phyloP scores from a whole-genome alignment of 2,329 filamentous ascomycete genomes.

The Talaromyces piceae region DNA sequence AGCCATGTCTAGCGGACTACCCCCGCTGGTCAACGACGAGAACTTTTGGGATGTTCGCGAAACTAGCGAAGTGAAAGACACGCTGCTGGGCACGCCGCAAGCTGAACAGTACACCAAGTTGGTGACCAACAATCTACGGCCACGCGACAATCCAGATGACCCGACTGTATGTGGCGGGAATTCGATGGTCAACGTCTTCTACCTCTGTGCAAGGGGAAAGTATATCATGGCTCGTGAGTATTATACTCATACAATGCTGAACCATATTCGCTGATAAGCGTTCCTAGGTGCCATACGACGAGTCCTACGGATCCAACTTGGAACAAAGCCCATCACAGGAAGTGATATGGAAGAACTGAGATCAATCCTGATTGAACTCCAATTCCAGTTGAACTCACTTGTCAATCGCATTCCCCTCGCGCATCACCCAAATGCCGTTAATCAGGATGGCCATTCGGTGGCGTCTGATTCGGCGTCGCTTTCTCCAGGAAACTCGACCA shows the following conservation, averaged over 20 bases:
- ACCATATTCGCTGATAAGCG: conserved; percentile 4
- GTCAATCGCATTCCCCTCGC: conserved; percentile 36
- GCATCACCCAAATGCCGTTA: conserved; percentile 12
- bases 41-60: conserved; percentile 43
- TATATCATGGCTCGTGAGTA: conserved; percentile 39
- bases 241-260: background rate
- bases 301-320: conserved; percentile 38
- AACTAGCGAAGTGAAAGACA: conserved; percentile 42
- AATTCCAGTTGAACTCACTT: conserved; percentile 35
- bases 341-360: conserved; percentile 39
- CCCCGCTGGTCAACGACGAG: conserved; percentile 41
- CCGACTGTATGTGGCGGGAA: conserved; percentile 33
- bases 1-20: conserved; percentile 43
- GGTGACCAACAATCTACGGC: conserved; percentile 24
- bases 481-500: conserved; percentile 20
- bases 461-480: conserved; percentile 17
- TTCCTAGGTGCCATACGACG: conserved; percentile 34
- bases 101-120: conserved; percentile 31
- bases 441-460: conserved; percentile 11
- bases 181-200: conserved; percentile 37
- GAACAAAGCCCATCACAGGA: conserved; percentile 36
- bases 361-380: conserved; percentile 34
- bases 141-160: conserved; percentile 36
- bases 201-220: conserved; percentile 37
- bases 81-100: conserved; percentile 30